phyloP scores from a whole-genome alignment of 2,329 filamentous ascomycete genomes.

The Colletotrichum godetiae region DNA sequence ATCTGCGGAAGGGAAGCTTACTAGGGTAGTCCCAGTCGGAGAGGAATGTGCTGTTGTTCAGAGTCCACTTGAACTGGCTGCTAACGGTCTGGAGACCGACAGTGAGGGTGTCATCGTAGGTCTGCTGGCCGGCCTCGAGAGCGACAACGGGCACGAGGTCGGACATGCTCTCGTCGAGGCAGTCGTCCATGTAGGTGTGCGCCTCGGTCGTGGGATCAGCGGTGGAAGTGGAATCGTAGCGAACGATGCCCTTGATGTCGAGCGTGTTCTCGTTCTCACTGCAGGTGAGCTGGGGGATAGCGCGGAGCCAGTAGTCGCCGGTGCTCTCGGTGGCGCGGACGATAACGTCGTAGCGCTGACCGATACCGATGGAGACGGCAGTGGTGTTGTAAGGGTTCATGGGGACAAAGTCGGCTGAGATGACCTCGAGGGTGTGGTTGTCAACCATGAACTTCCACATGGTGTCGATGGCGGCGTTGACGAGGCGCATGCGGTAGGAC shows the following conservation, averaged over 20 bases:
- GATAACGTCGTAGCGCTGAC: conserved; percentile 59
- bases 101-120: conserved; percentile 43
- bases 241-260: conserved; percentile 62
- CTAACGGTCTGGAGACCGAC: conserved; percentile 39
- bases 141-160: conserved; percentile 48
- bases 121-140: conserved; percentile 43
- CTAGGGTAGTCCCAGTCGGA: conserved; percentile 60
- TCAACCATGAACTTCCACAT: conserved; percentile 64
- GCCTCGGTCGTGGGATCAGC: conserved; percentile 40
- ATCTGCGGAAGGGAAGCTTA: background rate
- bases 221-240: conserved; percentile 46
- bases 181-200: conserved; percentile 42
- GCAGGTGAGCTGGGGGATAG: conserved; percentile 55
- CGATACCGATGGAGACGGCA: conserved; percentile 61
- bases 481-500: conserved; percentile 58
- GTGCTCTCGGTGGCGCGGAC: conserved; percentile 52
- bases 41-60: conserved; percentile 58
- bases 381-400: conserved; percentile 64
- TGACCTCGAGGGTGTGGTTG: conserved; percentile 67
- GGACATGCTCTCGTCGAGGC: conserved; percentile 47
- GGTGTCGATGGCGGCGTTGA: conserved; percentile 58
- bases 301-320: conserved; percentile 61
- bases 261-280: conserved; percentile 50
- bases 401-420: conserved; percentile 67
- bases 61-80: conserved; percentile 57